Evolutionary conservation across 2,329 filamentous ascomycete species (phyloP).

Genomic region (Mollisia scopiformis): DNA sequence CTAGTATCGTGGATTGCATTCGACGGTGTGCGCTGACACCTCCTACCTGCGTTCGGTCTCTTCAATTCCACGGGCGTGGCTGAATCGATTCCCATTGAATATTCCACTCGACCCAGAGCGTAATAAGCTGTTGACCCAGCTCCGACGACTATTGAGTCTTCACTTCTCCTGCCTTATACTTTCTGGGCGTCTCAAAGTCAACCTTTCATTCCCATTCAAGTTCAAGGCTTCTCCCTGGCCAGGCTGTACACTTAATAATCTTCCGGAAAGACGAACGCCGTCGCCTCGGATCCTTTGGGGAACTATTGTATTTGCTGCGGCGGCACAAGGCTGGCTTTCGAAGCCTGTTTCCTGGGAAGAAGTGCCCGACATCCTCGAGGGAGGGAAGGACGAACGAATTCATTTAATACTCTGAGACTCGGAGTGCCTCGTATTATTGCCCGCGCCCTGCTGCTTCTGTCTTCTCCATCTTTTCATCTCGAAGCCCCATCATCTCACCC

Average conservation of each 20-base stretch:
- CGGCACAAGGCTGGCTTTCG: background rate
- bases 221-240: background rate
- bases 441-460: background rate
- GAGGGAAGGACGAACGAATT: background rate
- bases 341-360: background rate
- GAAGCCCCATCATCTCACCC: background rate
- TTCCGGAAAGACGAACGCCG: background rate
- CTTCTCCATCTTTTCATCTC: background rate
- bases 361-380: slow-evolving; percentile 6
- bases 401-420: slow-evolving; percentile 19
- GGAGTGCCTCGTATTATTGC: slow-evolving; percentile 8
- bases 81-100: too few species aligned
- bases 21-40: background rate
- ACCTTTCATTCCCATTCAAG: too few species aligned
- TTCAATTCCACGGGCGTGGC: background rate
- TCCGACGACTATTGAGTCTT: background rate
- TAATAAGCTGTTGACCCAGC: too few species aligned
- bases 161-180: background rate
- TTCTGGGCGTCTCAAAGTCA: background rate
- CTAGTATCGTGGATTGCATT: background rate
- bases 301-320: background rate
- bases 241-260: background rate
- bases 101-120: too few species aligned
- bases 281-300: background rate
- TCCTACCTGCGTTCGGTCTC: background rate